Conservation (phyloP, 2,329 filamentous ascomycete species). For the Colletotrichum trifolii region DNA sequence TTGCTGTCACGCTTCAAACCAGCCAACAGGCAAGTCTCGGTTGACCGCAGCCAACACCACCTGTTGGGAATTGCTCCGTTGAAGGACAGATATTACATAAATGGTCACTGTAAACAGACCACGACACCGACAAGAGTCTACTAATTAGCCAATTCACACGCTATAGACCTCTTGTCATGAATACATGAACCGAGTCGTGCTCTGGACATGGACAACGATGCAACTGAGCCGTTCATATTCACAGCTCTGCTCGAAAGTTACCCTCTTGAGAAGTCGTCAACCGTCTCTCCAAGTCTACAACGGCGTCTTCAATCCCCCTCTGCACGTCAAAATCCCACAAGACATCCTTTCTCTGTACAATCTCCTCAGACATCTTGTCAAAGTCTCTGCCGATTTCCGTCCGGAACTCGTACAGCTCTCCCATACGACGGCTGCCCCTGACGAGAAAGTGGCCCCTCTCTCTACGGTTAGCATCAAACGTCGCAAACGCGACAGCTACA, state of each 20-base stretch:
- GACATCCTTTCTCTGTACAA: not conserved
- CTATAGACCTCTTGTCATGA: too few species aligned
- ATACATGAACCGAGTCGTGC: not conserved
- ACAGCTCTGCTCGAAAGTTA: not conserved
- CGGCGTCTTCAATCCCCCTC: not conserved
- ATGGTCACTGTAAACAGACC: too few species aligned
- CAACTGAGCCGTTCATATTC: not conserved
- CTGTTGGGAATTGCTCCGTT: accelerated
- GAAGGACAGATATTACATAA: too few species aligned
- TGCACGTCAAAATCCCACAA: constrained; percentile 9
- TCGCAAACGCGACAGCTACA: constrained; percentile 58
- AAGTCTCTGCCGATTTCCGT: constrained; percentile 37
- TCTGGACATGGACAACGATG: not conserved
- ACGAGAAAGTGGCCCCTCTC: constrained; percentile 62
- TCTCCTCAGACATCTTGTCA: not conserved
- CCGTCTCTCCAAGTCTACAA: not conserved
- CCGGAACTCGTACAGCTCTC: constrained; percentile 57
- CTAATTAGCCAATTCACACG: too few species aligned
- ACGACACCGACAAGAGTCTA: too few species aligned
- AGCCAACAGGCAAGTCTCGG: too few species aligned
- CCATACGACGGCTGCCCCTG: constrained; percentile 59
- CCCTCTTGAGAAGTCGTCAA: not conserved
- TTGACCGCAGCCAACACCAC: accelerated
- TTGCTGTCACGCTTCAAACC: constrained; percentile 1
- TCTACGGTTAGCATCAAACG: constrained; percentile 60